Evolutionary conservation across 441 rosid species (phyloP).

Genomic region (Gossypium schwendimanii): DNA sequence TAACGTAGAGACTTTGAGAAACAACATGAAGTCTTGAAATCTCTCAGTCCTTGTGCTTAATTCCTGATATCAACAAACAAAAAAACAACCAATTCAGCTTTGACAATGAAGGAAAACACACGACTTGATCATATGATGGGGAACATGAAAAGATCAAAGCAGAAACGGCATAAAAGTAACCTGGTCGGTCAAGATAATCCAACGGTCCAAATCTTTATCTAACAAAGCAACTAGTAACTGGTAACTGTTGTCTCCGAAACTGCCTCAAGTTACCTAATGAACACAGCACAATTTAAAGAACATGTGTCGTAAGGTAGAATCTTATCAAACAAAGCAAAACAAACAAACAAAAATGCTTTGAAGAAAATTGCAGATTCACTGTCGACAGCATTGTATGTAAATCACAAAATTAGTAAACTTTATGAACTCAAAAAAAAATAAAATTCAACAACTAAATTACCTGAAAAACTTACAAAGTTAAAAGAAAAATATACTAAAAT

Average conservation of each 20-base stretch:
- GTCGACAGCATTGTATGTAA: background rate
- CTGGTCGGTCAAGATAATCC: conserved; percentile 24
- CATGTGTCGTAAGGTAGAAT: background rate
- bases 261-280: conserved; percentile 19
- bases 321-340: conserved; percentile 1
- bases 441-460: background rate
- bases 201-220: conserved; percentile 10
- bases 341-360: background rate
- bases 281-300: background rate
- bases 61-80: conserved; percentile 14
- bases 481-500: background rate
- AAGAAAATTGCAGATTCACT: conserved; percentile 9
- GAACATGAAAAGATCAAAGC: conserved; percentile 5
- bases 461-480: background rate
- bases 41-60: conserved; percentile 10
- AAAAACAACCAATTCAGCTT: conserved; percentile 14
- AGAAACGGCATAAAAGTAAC: conserved; percentile 12
- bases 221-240: background rate
- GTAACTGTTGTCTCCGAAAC: conserved; percentile 13
- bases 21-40: background rate
- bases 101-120: background rate
- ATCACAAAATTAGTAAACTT: background rate
- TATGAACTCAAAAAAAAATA: background rate
- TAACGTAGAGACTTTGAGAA: background rate
- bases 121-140: conserved; percentile 8